Conservation (phyloP, 2,329 filamentous ascomycete genomes). For the Cladophialophora chaetospira region DNA sequence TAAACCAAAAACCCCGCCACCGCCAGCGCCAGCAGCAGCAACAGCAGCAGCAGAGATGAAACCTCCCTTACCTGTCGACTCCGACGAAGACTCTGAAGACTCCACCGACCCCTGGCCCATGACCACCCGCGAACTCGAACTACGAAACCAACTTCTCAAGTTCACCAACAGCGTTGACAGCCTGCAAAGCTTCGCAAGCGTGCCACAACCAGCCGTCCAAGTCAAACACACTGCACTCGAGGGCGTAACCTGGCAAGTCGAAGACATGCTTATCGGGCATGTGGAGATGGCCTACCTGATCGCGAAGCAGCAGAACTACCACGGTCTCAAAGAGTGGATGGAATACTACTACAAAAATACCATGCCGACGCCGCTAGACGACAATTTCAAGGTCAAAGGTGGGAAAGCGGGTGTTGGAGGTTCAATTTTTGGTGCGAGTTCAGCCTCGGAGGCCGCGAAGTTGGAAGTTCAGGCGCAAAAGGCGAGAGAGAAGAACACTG, state of each 20-base stretch:
- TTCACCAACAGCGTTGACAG: slow-evolving; percentile 17
- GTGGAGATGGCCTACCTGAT: slow-evolving; percentile 23
- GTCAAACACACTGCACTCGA: slow-evolving; percentile 10
- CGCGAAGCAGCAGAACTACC: slow-evolving; percentile 22
- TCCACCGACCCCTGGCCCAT: background rate
- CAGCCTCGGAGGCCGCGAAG: background rate
- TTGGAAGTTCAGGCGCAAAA: background rate
- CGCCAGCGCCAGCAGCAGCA: background rate
- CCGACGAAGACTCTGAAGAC: background rate
- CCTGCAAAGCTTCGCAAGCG: slow-evolving; percentile 2
- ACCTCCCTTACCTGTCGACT: background rate
- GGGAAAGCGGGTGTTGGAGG: background rate
- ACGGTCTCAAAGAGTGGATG: slow-evolving; percentile 23
- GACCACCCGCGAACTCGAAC: slow-evolving; percentile 12
- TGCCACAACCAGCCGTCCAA: background rate
- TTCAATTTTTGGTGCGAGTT: background rate
- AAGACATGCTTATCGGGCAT: slow-evolving; percentile 22
- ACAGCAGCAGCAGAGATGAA: background rate
- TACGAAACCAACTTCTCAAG: slow-evolving; percentile 14
- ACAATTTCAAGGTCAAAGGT: slow-evolving; percentile 5
- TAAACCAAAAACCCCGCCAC: no score
- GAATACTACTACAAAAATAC: slow-evolving; percentile 11
- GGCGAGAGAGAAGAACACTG: background rate
- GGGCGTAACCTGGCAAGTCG: slow-evolving; percentile 19
- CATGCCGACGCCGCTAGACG: background rate